phyloP scores from a whole-genome alignment of 2,329 filamentous ascomycete species.

The Trichoderma sp. region DNA sequence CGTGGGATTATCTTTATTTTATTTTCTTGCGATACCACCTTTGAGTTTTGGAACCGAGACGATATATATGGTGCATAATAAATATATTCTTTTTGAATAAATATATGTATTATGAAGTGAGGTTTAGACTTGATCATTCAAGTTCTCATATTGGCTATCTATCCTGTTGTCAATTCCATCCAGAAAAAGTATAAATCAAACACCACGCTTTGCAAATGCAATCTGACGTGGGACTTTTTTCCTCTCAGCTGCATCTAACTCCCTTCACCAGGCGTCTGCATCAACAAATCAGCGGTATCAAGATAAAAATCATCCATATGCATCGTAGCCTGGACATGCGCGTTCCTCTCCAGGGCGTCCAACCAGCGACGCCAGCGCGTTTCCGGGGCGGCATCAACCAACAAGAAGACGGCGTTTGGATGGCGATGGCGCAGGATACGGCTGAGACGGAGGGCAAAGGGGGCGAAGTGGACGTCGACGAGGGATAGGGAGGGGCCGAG shows the following conservation, averaged over 20 bases:
- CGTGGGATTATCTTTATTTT: background rate
- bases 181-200: background rate
- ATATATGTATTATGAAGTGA: background rate
- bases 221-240: background rate
- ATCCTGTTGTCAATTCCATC: background rate
- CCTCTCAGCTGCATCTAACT: background rate
- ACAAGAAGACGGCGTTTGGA: constrained; percentile 46
- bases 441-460: constrained; percentile 72
- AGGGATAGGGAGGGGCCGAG: constrained; percentile 56
- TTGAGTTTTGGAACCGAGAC: background rate
- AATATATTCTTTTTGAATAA: background rate
- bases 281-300: constrained; percentile 62
- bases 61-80: background rate
- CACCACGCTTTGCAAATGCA: background rate
- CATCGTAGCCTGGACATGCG: constrained; percentile 67
- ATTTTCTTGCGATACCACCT: constrained; percentile 7
- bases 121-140: background rate
- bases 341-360: constrained; percentile 67
- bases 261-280: background rate
- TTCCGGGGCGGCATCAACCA: constrained; percentile 65
- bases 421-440: constrained; percentile 65
- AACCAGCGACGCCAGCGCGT: constrained; percentile 72
- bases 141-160: background rate
- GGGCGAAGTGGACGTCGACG: constrained; percentile 76
- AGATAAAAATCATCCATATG: constrained; percentile 59